Evolutionary conservation across 306 rosid species (phyloP).

Genomic region (Pachyrhizus erosus): DNA sequence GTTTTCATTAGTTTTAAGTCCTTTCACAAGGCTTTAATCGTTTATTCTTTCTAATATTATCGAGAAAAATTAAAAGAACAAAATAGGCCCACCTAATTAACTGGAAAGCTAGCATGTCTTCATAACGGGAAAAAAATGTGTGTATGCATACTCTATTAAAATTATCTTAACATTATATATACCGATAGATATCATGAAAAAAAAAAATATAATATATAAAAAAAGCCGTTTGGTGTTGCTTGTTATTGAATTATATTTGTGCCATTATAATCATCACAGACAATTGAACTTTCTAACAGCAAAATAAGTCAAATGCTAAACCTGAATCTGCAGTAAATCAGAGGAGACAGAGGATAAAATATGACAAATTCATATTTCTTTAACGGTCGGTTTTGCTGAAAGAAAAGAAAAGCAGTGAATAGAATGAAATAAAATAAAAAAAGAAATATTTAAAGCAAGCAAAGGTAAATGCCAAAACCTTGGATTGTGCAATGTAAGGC

Average conservation of each 20-base stretch:
- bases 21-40: neutral
- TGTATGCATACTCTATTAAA: too few species aligned
- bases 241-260: neutral
- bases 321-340: slow-evolving; percentile 14
- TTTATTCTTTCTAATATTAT: too few species aligned
- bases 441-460: too few species aligned
- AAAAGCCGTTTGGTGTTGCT: too few species aligned
- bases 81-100: too few species aligned
- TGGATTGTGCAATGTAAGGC: slow-evolving; percentile 28
- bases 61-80: neutral
- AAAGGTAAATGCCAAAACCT: slow-evolving; percentile 39
- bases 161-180: too few species aligned
- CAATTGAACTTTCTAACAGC: neutral
- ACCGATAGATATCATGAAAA: too few species aligned
- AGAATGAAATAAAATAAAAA: too few species aligned
- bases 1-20: neutral
- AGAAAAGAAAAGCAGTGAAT: too few species aligned
- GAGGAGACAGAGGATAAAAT: slow-evolving; percentile 2
- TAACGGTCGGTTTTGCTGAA: too few species aligned
- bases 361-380: slow-evolving; percentile 15
- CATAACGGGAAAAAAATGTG: neutral
- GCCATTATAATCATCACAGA: slow-evolving; percentile 3
- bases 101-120: too few species aligned
- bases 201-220: too few species aligned
- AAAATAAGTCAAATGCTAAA: neutral